A percentile compares a stretch with the other conserved stretches of the same genome.
phyloP scores from a whole-genome alignment of 768 basidiomycete species.

The Termitomyces sp. region DNA sequence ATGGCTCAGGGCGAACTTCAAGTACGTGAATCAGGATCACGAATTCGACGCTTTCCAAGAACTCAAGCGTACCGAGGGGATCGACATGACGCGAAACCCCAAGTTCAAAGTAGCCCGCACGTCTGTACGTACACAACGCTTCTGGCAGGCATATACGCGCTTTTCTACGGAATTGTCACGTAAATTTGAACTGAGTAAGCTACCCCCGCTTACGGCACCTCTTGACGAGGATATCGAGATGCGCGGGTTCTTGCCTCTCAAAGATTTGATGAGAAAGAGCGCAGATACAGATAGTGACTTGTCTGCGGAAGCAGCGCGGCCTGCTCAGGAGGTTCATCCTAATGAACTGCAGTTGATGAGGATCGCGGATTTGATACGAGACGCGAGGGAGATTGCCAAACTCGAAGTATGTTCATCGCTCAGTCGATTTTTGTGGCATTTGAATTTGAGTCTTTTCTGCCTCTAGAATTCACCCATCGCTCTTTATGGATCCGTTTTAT shows the following conservation, averaged over 20 bases:
- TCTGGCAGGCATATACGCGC: constrained; percentile 71
- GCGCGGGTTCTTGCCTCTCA: constrained; percentile 82
- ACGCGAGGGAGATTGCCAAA: constrained; percentile 58
- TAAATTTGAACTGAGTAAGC: constrained; percentile 62
- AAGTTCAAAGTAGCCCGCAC: constrained; percentile 29
- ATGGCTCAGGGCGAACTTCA: constrained; percentile 80
- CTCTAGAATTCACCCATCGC: constrained; percentile 38
- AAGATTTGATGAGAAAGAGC: constrained; percentile 46
- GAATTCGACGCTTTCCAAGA: constrained; percentile 30
- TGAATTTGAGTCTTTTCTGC: not conserved
- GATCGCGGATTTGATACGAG: constrained; percentile 77
- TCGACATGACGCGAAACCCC: constrained; percentile 25
- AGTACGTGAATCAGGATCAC: constrained; percentile 53
- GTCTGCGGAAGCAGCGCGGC: constrained; percentile 15
- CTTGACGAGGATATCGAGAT: constrained; percentile 92
- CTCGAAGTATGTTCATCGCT: constrained; percentile 44
- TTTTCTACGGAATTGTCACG: constrained; percentile 59
- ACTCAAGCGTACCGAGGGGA: constrained; percentile 24
- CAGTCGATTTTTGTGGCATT: not conserved
- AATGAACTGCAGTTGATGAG: constrained; percentile 97
- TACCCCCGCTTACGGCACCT: constrained; percentile 55
- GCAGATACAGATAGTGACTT: constrained; percentile 19
- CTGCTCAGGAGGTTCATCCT: constrained; percentile 57
- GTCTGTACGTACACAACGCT: constrained; percentile 40
- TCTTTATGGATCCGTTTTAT: constrained; percentile 2